Conservation (phyloP, 2,329 filamentous ascomycete genomes). For the Colletotrichum cordylinicola region DNA sequence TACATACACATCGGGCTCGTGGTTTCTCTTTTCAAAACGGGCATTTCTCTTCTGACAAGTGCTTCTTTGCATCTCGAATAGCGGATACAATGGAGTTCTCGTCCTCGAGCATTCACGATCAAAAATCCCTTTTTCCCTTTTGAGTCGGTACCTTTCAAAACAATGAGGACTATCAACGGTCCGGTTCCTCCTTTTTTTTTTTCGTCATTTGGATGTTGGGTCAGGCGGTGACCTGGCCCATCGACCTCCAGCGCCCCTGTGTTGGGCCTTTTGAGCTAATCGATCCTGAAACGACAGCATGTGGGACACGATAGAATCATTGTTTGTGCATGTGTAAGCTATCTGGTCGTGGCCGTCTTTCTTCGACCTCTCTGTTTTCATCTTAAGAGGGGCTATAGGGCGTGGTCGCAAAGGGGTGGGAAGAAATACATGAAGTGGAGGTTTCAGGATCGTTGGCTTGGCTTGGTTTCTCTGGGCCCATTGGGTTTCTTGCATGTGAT, state of each 20-base stretch:
- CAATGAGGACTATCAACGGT: background rate
- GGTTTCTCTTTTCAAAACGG: background rate
- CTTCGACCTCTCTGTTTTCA: background rate
- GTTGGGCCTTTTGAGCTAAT: background rate
- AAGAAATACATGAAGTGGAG: background rate
- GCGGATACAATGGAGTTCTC: conserved; percentile 7
- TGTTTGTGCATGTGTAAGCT: conserved; percentile 13
- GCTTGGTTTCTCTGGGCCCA: background rate
- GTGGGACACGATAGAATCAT: conserved; percentile 7
- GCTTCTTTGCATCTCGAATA: conserved; percentile 13
- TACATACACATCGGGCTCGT: conserved; percentile 21
- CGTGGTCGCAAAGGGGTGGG: background rate
- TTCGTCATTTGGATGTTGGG: background rate
- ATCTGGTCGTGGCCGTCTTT: background rate
- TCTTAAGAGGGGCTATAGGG: background rate
- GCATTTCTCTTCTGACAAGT: conserved; percentile 11
- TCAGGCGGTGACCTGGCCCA: background rate
- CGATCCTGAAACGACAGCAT: conserved; percentile 7
- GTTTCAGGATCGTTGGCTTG: conserved; percentile 17
- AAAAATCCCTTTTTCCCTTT: background rate
- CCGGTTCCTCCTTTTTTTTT: background rate
- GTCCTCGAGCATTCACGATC: background rate
- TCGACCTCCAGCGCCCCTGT: background rate
- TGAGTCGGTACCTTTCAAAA: background rate
- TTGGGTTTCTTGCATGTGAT: conserved; percentile 4